Conservation (phyloP, 768 basidiomycete genomes). For the Hebeloma cylindrosporum region DNA sequence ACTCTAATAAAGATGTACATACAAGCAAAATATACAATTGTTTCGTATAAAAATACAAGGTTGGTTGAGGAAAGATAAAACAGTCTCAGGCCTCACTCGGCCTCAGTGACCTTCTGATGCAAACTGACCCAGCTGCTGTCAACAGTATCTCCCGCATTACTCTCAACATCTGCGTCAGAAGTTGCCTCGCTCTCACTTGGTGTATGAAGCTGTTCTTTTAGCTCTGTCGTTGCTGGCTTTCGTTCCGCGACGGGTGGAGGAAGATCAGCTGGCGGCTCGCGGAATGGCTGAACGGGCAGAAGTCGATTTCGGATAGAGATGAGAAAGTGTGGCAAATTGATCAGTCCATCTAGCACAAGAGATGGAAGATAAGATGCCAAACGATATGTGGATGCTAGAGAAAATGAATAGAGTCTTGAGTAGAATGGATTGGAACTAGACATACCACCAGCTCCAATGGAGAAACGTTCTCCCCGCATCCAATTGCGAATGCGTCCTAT, state of each 20-base stretch:
- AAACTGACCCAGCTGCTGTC: slow-evolving; percentile 74
- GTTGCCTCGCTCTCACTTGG: slow-evolving; percentile 41
- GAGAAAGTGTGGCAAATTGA: slow-evolving; percentile 66
- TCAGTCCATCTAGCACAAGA: slow-evolving; percentile 58
- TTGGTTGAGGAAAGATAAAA: not conserved
- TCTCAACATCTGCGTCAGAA: slow-evolving; percentile 72
- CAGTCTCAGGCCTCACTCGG: not conserved
- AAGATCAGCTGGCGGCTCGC: slow-evolving; percentile 33
- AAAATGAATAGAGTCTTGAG: slow-evolving; percentile 9
- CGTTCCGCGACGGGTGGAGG: slow-evolving; percentile 23
- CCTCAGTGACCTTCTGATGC: slow-evolving; percentile 25
- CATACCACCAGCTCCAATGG: slow-evolving; percentile 80
- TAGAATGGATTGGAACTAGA: slow-evolving; percentile 6
- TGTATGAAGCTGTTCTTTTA: slow-evolving; percentile 11
- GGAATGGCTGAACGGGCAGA: slow-evolving; percentile 48
- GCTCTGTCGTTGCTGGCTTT: slow-evolving; percentile 10
- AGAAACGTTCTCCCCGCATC: slow-evolving; percentile 66
- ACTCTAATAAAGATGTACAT: not conserved
- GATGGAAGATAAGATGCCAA: slow-evolving; percentile 71
- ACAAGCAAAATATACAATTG: not conserved
- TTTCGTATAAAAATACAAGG: too few relatives aligned
- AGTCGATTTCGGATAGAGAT: slow-evolving; percentile 63
- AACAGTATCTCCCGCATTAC: slow-evolving; percentile 54
- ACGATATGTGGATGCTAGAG: slow-evolving; percentile 64
- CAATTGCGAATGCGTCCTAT: slow-evolving; percentile 53